These are phyloP conservation scores for Pyrenula aspistea DNA, from an alignment of 495 filamentous ascomycete genomes.

Conservation along the genomic window DNA sequence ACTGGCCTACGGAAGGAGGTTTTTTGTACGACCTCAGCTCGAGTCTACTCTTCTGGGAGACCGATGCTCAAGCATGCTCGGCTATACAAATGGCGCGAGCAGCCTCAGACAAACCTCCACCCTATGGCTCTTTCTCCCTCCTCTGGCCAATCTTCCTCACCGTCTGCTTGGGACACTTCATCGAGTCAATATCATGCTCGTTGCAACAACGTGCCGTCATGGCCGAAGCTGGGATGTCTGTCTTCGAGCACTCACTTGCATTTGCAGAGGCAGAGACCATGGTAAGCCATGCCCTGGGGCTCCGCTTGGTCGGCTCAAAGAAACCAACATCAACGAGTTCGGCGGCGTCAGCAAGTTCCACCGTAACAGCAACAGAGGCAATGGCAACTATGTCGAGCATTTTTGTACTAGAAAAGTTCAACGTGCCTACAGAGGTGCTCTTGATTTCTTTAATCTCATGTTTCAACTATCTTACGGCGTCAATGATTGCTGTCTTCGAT, in stretches of 20 bases:
- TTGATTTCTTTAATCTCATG: conserved; percentile 77
- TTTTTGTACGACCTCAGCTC: conserved; percentile 59
- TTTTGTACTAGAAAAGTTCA: conserved; percentile 42
- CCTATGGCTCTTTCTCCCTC: conserved; percentile 62
- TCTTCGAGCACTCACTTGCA: conserved; percentile 91
- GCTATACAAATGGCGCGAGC: conserved; percentile 57
- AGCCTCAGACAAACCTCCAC: conserved; percentile 27
- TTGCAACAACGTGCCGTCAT: conserved; percentile 71
- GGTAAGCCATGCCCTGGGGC: conserved; percentile 61
- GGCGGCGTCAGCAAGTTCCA: conserved; percentile 9
- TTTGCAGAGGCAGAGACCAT: conserved; percentile 92
- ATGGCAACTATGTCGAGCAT: conserved; percentile 14
- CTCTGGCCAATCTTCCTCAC: conserved; percentile 83
- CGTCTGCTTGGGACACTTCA: conserved; percentile 73
- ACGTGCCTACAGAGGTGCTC: conserved; percentile 82
- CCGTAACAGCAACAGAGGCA: conserved; percentile 24
- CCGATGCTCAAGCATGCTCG: conserved; percentile 57
- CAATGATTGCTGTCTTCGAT: conserved; percentile 66
- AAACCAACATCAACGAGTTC: conserved; percentile 18
- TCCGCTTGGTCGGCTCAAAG: conserved; percentile 47
- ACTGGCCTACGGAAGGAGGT: conserved; percentile 61
- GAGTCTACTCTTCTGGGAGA: conserved; percentile 51
- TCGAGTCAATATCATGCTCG: conserved; percentile 77
- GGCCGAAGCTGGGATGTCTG: conserved; percentile 88
- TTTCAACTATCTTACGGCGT: conserved; percentile 78